Base-by-base conservation (phyloP, 805 yeast species). In the Vanderwaltozyma polyspora region DNA sequence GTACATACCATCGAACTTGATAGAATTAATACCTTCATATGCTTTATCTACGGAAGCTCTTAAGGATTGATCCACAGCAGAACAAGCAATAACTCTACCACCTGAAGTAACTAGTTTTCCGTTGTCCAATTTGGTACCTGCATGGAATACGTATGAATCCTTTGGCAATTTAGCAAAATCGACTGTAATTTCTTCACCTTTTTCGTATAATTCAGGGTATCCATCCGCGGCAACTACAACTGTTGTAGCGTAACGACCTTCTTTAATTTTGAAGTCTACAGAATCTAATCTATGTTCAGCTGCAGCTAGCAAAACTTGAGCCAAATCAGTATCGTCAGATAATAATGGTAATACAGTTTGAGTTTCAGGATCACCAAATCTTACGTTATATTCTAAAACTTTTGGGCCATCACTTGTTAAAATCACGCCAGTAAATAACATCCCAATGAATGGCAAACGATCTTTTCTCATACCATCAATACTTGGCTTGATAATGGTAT, bases 291-390 rank as follows among this genome's bases (percentile, higher is more conserved):
- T 72, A 60, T 81, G 94, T 58, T 89, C 95, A 29, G 91, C 94
- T 44, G 94, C 79, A 30, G 97, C 98, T 35, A 89, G 62, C 72
- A 93, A 74, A 31, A 91, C 76, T 60, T 87, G 85, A 31, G 95
- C 91, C 52, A 91, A 69, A 61, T 91, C 99, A n/a, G 95, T 79
- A 35, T 77, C 80, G 28, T 75, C 73, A 31, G 83, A 65, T 43
- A 91, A 65, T 52, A 91, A 68, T 15, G 96, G 95, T 52, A 91
- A 66, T 17, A 91, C 94, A 3, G 96, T 83, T 66, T 91, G 98
- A 24, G 97, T 91, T 64, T 91, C 99, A 45, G 99, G 99, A 59
- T 91, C 99, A 43, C 99, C 99, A 48, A 91, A 93, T 63, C 99
- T 78, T 33, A 93, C 97, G 49, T 91, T 91, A 63, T 93, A 91